Evolutionary conservation across 306 rosid species (phyloP), one percentile per base, ranked within the genome.

Genomic region (Echinosophora koreensis): DNA sequence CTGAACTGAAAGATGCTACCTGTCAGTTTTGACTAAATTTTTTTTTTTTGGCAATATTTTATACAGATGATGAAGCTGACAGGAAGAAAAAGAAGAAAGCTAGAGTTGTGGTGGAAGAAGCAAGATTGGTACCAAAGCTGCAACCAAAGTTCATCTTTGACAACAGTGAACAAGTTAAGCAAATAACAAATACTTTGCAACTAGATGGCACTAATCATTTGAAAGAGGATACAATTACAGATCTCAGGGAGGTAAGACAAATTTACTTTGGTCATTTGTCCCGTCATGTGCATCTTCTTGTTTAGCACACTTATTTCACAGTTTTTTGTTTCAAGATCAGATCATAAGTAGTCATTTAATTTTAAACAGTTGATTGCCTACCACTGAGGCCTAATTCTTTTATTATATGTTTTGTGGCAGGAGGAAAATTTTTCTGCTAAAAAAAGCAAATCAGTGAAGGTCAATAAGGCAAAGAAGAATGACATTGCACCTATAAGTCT

Each of bases 41-140:
- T 65, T 67, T 66, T 60, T 74, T 44, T 69, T 50, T 81, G 73
- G 81, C 69, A 59, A 71, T 61, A 54, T 72, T 76, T 27, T 84
- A 47, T 84, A 75, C 90, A 94, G 98, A 87, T 78, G 90, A 87
- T 74, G 94, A 83, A 76, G 84, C 89, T 77, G 87, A 69, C 71
- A 82, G 86, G 90, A 94, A 83, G 91, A 94, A 88, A 79, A 94
- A 89, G 89, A 90, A 89, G 85, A 94, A 92, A 84, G 77, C 83
- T 35, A 82, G 56, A 74, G 69, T 55, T 52, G 30, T 74, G 69
- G 82, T 80, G 60, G 92, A 73, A 55, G 95, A 88, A 84, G 50
- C 80, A 56, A 80, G 82, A 68, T 56, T 87, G 77, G 71, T 75
- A 51, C 64, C 88, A 44, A 89, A 87, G 60, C 44, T 80, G 27